Conservation (phyloP, 129 eudicot species). For the Cynara cardunculus region DNA sequence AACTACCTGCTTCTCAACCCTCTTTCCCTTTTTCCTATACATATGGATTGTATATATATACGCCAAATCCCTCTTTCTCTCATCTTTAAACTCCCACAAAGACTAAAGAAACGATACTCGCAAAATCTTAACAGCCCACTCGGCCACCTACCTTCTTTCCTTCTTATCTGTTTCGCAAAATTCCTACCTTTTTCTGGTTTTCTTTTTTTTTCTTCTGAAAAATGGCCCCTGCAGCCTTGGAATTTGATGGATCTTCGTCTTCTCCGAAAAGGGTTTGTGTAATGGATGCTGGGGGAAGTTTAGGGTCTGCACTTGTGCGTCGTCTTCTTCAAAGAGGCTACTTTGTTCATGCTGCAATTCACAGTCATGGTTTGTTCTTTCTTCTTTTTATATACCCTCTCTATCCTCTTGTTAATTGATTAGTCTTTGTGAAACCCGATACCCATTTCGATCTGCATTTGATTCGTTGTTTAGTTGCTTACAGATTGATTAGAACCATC, state of each 20-base stretch:
- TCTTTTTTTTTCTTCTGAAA: background rate
- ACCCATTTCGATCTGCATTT: background rate
- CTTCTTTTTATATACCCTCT: background rate
- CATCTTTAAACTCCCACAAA: background rate
- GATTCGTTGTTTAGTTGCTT: background rate
- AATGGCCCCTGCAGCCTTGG: slow-evolving; percentile 26
- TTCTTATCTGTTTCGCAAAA: background rate
- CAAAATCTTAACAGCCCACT: background rate
- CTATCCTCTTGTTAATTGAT: background rate
- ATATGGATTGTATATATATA: slow-evolving; percentile 8
- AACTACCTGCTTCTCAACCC: slow-evolving; percentile 60
- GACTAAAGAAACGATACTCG: background rate
- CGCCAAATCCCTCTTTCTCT: slow-evolving; percentile 10
- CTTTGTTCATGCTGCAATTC: slow-evolving; percentile 68
- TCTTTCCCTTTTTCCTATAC: slow-evolving; percentile 24
- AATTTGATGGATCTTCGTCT: slow-evolving; percentile 30
- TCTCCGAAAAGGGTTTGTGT: slow-evolving; percentile 54
- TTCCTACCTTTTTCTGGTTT: background rate
- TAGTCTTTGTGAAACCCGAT: background rate
- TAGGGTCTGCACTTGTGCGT: slow-evolving; percentile 61
- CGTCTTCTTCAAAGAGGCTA: slow-evolving; percentile 56
- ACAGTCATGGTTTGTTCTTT: slow-evolving; percentile 33
- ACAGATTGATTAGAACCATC: background rate
- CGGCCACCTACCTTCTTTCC: background rate
- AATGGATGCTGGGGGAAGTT: slow-evolving; percentile 62